Evolutionary conservation across 805 yeast species (phyloP), one percentile per base, ranked within the genome.

Genomic region (Metschnikowia chrysomelidarum): DNA sequence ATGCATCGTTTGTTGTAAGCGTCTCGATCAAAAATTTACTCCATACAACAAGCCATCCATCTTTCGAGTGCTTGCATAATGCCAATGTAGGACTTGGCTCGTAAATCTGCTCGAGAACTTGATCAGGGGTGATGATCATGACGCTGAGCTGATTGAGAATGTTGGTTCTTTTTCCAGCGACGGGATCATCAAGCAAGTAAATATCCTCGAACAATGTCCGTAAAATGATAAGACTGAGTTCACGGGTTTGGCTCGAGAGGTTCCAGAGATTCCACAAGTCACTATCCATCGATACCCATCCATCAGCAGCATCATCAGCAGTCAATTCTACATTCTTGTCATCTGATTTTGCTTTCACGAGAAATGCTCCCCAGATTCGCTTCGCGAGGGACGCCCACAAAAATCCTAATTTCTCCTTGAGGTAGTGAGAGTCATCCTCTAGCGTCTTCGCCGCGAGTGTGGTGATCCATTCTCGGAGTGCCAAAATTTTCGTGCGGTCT

Each of bases 331-430:
- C 50, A 37, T 50, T 53, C 9, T 47, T 54, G n/a, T 45, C 45
- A 14, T 56, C 63, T 25, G 31, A 37, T 27, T 47, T 49, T 3
- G 47, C 34, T 42, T 62, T 64, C 16, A 64, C 69, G n/a, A 84
- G 60, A 41, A 75, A 78, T 24, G 76, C 68, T 12, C 97, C 96
- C 98, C 98, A 93, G 19, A 80, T 73, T 38, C 95, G 72, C 54
- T 93, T 93, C 8, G 96, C 95, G 6, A 93, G 68, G 26, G 85
- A 82, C 0, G 86, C 96, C 97, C 98, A 89, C 17, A 93, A 62
- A 45, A 77, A 82, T 10, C 97, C 95, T 25, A 89, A 54, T 59
- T 93, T 93, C 55, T 89, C 98, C 53, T 82, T 86, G 38, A 93
- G 70, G 51, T 82, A 94, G 57, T 87, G 91, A 5, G 98, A 96